Conservation (phyloP, 768 basidiomycete genomes). For the Royoungia palumana region DNA sequence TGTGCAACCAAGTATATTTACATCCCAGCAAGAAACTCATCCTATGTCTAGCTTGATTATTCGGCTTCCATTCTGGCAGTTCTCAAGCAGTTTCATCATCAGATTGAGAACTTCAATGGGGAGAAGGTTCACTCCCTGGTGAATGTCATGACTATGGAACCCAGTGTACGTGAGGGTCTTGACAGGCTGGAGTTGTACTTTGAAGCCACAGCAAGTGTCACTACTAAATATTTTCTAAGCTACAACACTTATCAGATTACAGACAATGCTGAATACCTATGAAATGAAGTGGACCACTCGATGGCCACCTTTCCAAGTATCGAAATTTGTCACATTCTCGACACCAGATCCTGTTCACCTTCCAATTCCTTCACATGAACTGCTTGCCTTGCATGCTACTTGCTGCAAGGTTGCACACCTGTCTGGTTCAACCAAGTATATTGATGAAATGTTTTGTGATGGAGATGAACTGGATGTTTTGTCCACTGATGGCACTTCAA, state of each 20-base stretch:
- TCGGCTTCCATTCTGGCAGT: conserved; percentile 2
- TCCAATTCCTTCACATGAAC: conserved; percentile 10
- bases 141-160: conserved; percentile 2
- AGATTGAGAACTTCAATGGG: conserved; percentile 1
- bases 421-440: conserved; percentile 20
- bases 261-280: background rate
- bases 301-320: background rate
- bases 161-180: background rate
- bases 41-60: conserved; percentile 2
- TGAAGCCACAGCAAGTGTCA: conserved; percentile 4
- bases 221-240: background rate
- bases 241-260: background rate
- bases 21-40: background rate
- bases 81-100: conserved; percentile 2
- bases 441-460: conserved; percentile 10
- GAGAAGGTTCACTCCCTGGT: conserved; percentile 5
- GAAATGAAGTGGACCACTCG: conserved; percentile 1
- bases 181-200: conserved; percentile 5
- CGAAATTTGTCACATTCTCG: conserved; percentile 3
- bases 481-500: background rate
- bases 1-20: background rate
- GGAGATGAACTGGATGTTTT: background rate
- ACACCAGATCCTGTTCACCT: conserved; percentile 2
- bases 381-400: conserved; percentile 21
- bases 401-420: conserved; percentile 27